Conservation (phyloP, 176 grass and related monocot genomes). For the Zizania latifolia region DNA sequence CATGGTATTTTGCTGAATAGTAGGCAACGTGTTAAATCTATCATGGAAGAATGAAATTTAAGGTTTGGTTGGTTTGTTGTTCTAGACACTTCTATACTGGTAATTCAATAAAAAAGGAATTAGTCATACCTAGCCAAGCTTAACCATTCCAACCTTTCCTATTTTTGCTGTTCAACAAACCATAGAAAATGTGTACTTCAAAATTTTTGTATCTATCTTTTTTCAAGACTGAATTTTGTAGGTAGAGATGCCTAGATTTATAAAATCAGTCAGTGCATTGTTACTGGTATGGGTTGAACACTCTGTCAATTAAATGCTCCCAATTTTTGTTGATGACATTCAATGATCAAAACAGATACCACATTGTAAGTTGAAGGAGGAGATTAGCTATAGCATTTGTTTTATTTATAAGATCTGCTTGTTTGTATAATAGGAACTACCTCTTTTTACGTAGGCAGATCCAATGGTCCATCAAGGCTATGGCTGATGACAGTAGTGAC, state of each 20-base stretch:
- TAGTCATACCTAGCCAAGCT: background rate
- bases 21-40: background rate
- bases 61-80: background rate
- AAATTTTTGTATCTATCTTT: no score
- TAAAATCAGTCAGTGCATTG: background rate
- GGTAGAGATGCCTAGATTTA: background rate
- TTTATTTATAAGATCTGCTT: background rate
- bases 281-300: background rate
- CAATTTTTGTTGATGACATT: background rate
- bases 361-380: background rate
- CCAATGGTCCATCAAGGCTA: conserved; percentile 40
- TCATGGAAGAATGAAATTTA: background rate
- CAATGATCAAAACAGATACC: background rate
- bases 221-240: no score
- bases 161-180: background rate
- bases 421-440: background rate
- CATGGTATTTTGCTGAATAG: background rate
- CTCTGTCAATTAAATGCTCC: background rate
- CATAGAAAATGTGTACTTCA: background rate
- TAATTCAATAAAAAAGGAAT: background rate
- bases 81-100: background rate
- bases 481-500: conserved; percentile 33
- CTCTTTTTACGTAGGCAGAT: conserved; percentile 12
- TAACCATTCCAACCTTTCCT: background rate
- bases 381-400: background rate